These are phyloP conservation scores for Rosellinia necatrix DNA, from an alignment of 2,329 filamentous ascomycete species.

Conservation along the genomic window DNA sequence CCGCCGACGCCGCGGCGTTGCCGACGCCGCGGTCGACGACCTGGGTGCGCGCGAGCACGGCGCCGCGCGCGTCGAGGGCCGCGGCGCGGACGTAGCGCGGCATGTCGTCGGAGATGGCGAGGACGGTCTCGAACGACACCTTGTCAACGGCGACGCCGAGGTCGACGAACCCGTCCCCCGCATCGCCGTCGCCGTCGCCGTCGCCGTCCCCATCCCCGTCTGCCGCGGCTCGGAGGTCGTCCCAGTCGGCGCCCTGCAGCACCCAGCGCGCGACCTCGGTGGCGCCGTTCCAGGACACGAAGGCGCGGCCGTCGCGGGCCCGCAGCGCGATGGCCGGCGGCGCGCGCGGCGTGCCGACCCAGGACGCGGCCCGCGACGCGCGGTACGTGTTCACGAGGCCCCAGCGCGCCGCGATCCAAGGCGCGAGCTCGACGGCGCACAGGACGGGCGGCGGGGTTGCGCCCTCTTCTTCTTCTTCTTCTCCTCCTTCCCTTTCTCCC, in stretches of 20 bases:
- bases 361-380: slow-evolving; percentile 57
- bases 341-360: slow-evolving; percentile 41
- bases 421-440: slow-evolving; percentile 49
- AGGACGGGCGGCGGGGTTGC: no score
- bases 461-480: no score
- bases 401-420: slow-evolving; percentile 49
- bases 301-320: slow-evolving; percentile 36
- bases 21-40: slow-evolving; percentile 20
- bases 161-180: slow-evolving; percentile 1
- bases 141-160: slow-evolving; percentile 11
- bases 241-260: slow-evolving; percentile 28
- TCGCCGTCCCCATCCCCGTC: neutral
- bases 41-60: slow-evolving; percentile 19
- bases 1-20: slow-evolving; percentile 6
- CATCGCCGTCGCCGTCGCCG: neutral
- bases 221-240: neutral
- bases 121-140: slow-evolving; percentile 22
- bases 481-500: no score
- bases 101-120: slow-evolving; percentile 20
- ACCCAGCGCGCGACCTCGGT: slow-evolving; percentile 43
- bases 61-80: slow-evolving; percentile 18
- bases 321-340: slow-evolving; percentile 22
- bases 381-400: slow-evolving; percentile 54
- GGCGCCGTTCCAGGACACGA: slow-evolving; percentile 52
- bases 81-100: slow-evolving; percentile 28